A percentile compares a stretch with the other conserved stretches of the same genome.
Conservation (phyloP, 225 moss, liverwort and hornwort genomes). For the Climacium dendroides region DNA sequence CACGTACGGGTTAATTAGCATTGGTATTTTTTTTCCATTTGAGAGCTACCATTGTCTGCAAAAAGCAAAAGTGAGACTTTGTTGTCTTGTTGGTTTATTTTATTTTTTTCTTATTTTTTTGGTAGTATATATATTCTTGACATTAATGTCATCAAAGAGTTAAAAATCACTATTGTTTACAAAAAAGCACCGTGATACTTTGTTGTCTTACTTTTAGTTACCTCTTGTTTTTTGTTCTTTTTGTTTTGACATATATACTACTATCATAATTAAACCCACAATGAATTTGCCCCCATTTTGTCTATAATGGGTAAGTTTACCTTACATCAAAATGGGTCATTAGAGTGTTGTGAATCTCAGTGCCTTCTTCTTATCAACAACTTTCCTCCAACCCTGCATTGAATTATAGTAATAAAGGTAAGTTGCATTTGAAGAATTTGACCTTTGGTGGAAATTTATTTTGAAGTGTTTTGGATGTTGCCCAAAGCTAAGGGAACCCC, state of each 20-base stretch:
- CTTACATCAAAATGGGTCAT: not conserved
- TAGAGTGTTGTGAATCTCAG: slow-evolving; percentile 7
- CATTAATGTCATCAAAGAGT: not conserved
- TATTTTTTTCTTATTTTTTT: not conserved
- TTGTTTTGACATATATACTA: too few relatives aligned
- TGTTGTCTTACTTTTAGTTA: not conserved
- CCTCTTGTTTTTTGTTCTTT: fast-evolving
- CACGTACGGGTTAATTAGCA: too few relatives aligned
- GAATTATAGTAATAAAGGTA: not conserved
- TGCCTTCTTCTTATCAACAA: slow-evolving; percentile 16
- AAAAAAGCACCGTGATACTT: not conserved
- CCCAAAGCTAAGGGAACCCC: too few relatives aligned
- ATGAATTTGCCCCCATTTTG: too few relatives aligned
- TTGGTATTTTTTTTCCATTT: too few relatives aligned
- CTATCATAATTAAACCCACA: too few relatives aligned
- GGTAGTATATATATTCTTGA: not conserved
- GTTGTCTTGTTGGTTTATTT: not conserved
- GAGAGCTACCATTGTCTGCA: not conserved
- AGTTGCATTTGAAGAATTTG: not conserved
- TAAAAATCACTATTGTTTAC: not conserved
- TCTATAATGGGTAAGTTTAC: too few relatives aligned
- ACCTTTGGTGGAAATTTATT: not conserved
- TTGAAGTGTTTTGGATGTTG: not conserved
- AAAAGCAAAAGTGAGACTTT: not conserved
- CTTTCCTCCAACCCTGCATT: slow-evolving; percentile 37